Evolutionary conservation across 495 filamentous ascomycete genomes (phyloP), one percentile per base, ranked within the genome.

Genomic region (Gamarada debralockiae): DNA sequence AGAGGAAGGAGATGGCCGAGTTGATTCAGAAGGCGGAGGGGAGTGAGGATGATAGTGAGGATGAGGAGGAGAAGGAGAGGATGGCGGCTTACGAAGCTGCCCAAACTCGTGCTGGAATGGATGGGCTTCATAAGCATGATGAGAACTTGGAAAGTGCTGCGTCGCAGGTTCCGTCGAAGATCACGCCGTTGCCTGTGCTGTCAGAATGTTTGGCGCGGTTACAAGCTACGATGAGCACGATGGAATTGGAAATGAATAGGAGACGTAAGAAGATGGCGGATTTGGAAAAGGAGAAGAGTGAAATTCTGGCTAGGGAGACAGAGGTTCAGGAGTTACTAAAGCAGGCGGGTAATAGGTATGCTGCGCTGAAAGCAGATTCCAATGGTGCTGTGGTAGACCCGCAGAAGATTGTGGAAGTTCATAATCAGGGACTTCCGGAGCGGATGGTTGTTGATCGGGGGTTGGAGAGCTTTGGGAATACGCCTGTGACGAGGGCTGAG

Each of bases 1-100:
- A 88, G 6, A 78, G 87, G 24, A 78, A 82, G 45, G 81, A 87
- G 39, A 97, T 97, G 78, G 83, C 84, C 7, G 86, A 90, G 3
- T 70, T 93, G 47, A 98, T 98, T 54, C 71, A 85, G 10, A 84
- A 88, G 31, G 92, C 92, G 2, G 89, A 96, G 61, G 75, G 69
- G 4, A 63, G 59, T 25, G 78, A 76, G 1, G 82, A 81, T n/a
- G 63, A 76, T 48, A 73, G 73, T 18, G 79, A 74, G 6, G 86
- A 92, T 59, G 87, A 90, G 56, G 89, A 85, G 3, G 90, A 95
- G 56, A 74, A 85, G 1, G 90, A 90, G 66, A 76, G 92, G 37
- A 81, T 76, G 40, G 87, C 84, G 8, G 93, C 90, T 17, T 98
- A 92, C 69, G 92, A 97, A 68, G 85, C 83, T 3, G 84, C 89